Percentiles rank a stretch among this genome's conserved stretches.
Evolutionary conservation across 495 filamentous ascomycete genomes (phyloP).

Genomic region (Oleoguttula mirabilis): DNA sequence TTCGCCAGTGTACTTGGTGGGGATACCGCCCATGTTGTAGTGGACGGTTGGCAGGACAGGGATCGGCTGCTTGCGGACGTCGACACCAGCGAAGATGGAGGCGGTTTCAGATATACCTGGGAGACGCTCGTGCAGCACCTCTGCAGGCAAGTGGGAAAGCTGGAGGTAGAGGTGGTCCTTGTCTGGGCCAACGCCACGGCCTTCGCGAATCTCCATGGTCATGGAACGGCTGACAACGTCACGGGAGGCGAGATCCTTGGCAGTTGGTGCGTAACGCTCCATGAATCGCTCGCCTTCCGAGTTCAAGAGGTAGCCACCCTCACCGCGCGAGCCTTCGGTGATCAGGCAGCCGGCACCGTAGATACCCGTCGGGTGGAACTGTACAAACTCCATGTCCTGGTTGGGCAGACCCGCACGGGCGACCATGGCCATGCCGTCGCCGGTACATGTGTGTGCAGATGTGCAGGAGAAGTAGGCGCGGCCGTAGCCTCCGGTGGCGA

Average conservation of each 20-base stretch:
- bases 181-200: slow-evolving; percentile 87
- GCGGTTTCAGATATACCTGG: slow-evolving; percentile 98
- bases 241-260: slow-evolving; percentile 90
- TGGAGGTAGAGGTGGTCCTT: slow-evolving; percentile 98
- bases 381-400: slow-evolving; percentile 98
- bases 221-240: slow-evolving; percentile 96
- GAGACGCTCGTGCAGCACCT: slow-evolving; percentile 88
- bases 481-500: slow-evolving; percentile 95
- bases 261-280: slow-evolving; percentile 94
- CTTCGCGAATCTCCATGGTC: slow-evolving; percentile 96
- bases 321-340: slow-evolving; percentile 94
- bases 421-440: slow-evolving; percentile 98
- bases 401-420: slow-evolving; percentile 93
- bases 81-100: slow-evolving; percentile 92
- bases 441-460: slow-evolving; percentile 95
- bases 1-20: slow-evolving; percentile 93
- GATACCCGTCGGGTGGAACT: slow-evolving; percentile 99
- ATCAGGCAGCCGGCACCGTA: slow-evolving; percentile 98
- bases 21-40: slow-evolving; percentile 99
- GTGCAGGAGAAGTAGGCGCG: slow-evolving; percentile 98
- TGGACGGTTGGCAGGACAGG: slow-evolving; percentile 95
- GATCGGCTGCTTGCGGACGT: slow-evolving; percentile 93
- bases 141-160: slow-evolving; percentile 80
- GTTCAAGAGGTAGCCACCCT: slow-evolving; percentile 96
- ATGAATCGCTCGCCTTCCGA: slow-evolving; percentile 96